Percentiles rank a stretch among this genome's conserved stretches.
phyloP scores from a whole-genome alignment of 1,284 basidiomycete genomes.

The Irpex sp. region DNA sequence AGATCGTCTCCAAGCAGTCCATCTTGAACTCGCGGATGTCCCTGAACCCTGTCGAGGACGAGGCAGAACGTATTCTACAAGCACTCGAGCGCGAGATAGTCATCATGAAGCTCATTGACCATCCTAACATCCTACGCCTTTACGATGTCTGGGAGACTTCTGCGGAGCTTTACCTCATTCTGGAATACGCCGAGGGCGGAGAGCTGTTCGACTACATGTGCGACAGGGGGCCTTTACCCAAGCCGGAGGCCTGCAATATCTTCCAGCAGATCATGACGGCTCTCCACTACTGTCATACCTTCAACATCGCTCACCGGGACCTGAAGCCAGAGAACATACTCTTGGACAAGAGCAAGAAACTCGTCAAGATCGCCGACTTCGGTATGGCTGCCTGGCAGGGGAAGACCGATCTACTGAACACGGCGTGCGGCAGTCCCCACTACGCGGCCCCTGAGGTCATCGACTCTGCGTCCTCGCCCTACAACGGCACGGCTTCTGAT shows the following conservation, averaged over 20 bases:
- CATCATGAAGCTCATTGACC: conserved; percentile 98
- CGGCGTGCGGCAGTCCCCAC: conserved; percentile 93
- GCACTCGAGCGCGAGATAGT: conserved; percentile 96
- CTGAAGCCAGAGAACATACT: conserved; percentile 96
- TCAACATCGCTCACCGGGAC: conserved; percentile 97
- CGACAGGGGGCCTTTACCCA: conserved; percentile 73
- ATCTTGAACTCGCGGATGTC: conserved; percentile 68
- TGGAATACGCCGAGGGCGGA: conserved; percentile 96
- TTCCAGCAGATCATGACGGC: conserved; percentile 97
- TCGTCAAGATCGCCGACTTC: conserved; percentile 96
- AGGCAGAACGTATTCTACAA: conserved; percentile 62
- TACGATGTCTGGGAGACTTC: conserved; percentile 99
- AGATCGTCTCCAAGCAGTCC: conserved; percentile 87
- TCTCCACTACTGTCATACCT: conserved; percentile 93
- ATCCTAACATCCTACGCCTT: conserved; percentile 91
- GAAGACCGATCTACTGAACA: conserved; percentile 67
- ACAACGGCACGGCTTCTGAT: conserved; percentile 87
- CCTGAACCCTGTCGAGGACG: conserved; percentile 63
- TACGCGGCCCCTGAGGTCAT: conserved; percentile 98
- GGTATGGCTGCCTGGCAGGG: conserved; percentile 97
- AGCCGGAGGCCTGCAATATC: conserved; percentile 83
- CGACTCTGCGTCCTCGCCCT: conserved; percentile 60
- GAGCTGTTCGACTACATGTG: conserved; percentile 97
- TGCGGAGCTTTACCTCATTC: conserved; percentile 85
- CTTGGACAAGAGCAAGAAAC: conserved; percentile 75